Base-by-base conservation (phyloP, 1,139 yeast genomes). In the Geotrichum australiense region DNA sequence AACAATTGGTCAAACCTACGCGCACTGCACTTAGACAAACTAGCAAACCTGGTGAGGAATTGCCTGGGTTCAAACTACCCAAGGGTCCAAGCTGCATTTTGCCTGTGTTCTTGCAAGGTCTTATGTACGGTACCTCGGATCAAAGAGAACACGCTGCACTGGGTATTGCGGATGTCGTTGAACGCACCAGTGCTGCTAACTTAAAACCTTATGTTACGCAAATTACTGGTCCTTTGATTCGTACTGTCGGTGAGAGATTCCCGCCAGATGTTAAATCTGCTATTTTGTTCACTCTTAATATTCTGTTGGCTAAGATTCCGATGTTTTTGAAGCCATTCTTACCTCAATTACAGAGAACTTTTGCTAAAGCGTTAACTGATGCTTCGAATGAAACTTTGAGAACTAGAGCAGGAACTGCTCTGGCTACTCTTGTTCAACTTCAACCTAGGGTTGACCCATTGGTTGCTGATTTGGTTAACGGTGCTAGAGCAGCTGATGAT, bases 261-360 rank as follows among this genome's bases (percentile, higher is more conserved):
- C 75, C 80, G 24, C 74, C 94, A 49, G 94, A 86, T 53, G 85
- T 91, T 55, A 91, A 91, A 70, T 80, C 95, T 24, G 95, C 95
- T 20, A 91, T 93, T 53, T 70, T 93, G 58, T 72, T 73, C 52
- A 94, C 97, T 1, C 73, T 93, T 62, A 83, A 83, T 57, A 75
- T 76, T 50, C 69, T 93, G 56, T 76, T 93, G 57, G 65, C 68
- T 29, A 85, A 86, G 69, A 83, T 91, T 54, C 96, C 98, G 3
- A 86, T 82, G 57, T 85, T 86, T 61, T 72, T 93, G 63, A 77
- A 93, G 58, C 98, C 99, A 10, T 93, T 93, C 62, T 78, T 91
- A 63, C 99, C 99, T 7, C 99, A 93, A 68, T 71, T 93, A 53
- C 98, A 93, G 66, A 76, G 99, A 62, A 93, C 98, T 1, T 93